Evolutionary conservation across 352 stramenopile genomes (phyloP), one percentile per base, ranked within the genome.

Genomic region (Globisporangium cystogenes): DNA sequence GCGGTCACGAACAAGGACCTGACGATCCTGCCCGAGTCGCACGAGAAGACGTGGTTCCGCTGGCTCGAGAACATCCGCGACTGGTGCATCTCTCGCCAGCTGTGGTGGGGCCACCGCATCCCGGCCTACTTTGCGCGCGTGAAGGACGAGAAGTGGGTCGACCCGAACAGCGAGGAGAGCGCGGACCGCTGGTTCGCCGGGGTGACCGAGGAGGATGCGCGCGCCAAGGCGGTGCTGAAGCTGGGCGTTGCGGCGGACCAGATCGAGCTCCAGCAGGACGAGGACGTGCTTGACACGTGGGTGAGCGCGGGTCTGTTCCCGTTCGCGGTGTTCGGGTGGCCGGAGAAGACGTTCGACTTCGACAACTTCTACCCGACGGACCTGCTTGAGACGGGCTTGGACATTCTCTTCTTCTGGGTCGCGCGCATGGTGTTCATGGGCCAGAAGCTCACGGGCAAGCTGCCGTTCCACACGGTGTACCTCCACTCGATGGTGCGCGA

Each of bases 361-460:
- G 68, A 77, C 29, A 81, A 91, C 61, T 99, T 98, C 57, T 99
- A 98, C 72, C 97, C 97, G 21, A 94, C 91, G 29, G 93, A 97
- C 43, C 72, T 98, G 56, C 71, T 99, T 27, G 98, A 99, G 68
- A 99, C 98, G n/a, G 98, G 97, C 12, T 98, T 98, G 64, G 98
- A 99, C 73, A 99, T 99, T 71, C 65, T 99, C 18, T 99, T 99
- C 76, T 99, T 99, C 72, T 99, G 98, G 98, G 97, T 99, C 41
- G 97, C 96, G 29, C 90, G 96, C 57, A 99, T 99, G 96, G 79
- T 94, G 23, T 95, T 93, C 50, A 88, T 99, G 74, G 93, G 95
- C 51, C 86, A 98, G 53, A 97, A 99, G 67, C 78, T 99, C 14
- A 99, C 93, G 24, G 95, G 89, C 29, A 95, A 98, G 59, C 82